These are phyloP conservation scores for Sporothrix dimorphospora DNA, from an alignment of 2,329 filamentous ascomycete genomes.

Conservation along the genomic window DNA sequence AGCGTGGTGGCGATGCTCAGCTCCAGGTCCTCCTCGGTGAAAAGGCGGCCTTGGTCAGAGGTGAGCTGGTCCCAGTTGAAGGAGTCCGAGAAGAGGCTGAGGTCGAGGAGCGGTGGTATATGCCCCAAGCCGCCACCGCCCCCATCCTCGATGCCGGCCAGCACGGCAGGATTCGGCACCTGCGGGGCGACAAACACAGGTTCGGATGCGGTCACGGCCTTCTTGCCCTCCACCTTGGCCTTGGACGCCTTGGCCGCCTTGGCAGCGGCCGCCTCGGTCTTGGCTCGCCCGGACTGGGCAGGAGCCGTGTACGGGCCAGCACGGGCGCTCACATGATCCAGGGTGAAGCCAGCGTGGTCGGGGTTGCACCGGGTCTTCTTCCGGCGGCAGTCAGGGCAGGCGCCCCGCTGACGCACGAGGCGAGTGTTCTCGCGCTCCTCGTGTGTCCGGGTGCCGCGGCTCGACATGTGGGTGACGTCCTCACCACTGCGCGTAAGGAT, in stretches of 20 bases:
- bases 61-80: slow-evolving; percentile 30
- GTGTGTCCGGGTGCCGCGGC: slow-evolving; percentile 66
- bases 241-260: slow-evolving; percentile 25
- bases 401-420: slow-evolving; percentile 68
- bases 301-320: slow-evolving; percentile 28
- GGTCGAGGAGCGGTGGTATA: neutral
- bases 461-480: slow-evolving; percentile 65
- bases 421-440: slow-evolving; percentile 70
- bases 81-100: slow-evolving; percentile 23
- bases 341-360: slow-evolving; percentile 50
- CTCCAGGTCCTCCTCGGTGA: slow-evolving; percentile 29
- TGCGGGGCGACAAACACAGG: slow-evolving; percentile 17
- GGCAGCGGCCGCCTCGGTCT: slow-evolving; percentile 23
- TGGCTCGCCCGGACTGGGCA: slow-evolving; percentile 29
- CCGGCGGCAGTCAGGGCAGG: slow-evolving; percentile 63
- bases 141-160: slow-evolving; percentile 20
- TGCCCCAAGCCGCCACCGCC: slow-evolving; percentile 14
- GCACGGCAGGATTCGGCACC: neutral
- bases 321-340: slow-evolving; percentile 20
- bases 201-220: slow-evolving; percentile 17
- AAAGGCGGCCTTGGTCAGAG: slow-evolving; percentile 15
- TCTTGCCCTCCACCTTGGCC: slow-evolving; percentile 31
- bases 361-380: slow-evolving; percentile 68
- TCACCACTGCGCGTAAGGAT: slow-evolving; percentile 66
- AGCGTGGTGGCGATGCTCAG: slow-evolving; percentile 25